These are phyloP conservation scores for Chionographis japonica DNA, from an alignment of 106 monocot genomes.

Conservation along the genomic window DNA sequence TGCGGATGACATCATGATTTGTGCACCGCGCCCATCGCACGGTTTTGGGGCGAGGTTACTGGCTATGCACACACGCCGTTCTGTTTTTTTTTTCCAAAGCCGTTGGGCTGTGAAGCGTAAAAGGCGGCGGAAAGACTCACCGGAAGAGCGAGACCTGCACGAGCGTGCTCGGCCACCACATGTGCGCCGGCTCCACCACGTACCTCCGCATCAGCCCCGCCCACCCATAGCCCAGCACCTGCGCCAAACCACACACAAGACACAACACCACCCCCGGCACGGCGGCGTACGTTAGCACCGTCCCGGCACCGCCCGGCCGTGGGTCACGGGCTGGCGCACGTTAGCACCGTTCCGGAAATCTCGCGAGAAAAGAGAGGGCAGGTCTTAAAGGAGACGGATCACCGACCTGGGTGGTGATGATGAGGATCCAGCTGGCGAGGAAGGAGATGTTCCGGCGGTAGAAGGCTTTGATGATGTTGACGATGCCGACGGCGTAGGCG, in stretches of 20 bases:
- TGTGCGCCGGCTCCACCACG: conserved; percentile 92
- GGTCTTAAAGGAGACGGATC: neutral
- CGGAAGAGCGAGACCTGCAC: conserved; percentile 98
- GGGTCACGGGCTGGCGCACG: too few relatives aligned
- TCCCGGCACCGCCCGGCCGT: neutral
- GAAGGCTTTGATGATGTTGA: conserved; percentile 86
- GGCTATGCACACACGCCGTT: too few relatives aligned
- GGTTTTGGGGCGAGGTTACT: too few relatives aligned
- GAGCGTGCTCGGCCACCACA: conserved; percentile 99
- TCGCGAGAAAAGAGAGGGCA: neutral
- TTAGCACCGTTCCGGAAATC: too few relatives aligned
- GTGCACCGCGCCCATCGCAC: too few relatives aligned
- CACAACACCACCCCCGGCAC: neutral
- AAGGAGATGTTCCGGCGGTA: conserved; percentile 78
- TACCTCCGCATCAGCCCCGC: conserved; percentile 88
- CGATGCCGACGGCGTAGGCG: conserved; percentile 81
- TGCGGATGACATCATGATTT: too few relatives aligned
- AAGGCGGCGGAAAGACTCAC: conserved; percentile 16
- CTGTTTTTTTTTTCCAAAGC: too few relatives aligned
- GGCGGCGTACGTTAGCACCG: conserved; percentile 1
- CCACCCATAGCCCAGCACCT: conserved; percentile 97
- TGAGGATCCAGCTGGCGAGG: conserved; percentile 66
- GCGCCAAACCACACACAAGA: neutral
- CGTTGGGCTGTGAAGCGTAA: neutral
- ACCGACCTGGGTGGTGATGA: conserved; percentile 80